phyloP scores from a whole-genome alignment of 2,329 filamentous ascomycete genomes.

The Orbilia blumenaviensis region DNA sequence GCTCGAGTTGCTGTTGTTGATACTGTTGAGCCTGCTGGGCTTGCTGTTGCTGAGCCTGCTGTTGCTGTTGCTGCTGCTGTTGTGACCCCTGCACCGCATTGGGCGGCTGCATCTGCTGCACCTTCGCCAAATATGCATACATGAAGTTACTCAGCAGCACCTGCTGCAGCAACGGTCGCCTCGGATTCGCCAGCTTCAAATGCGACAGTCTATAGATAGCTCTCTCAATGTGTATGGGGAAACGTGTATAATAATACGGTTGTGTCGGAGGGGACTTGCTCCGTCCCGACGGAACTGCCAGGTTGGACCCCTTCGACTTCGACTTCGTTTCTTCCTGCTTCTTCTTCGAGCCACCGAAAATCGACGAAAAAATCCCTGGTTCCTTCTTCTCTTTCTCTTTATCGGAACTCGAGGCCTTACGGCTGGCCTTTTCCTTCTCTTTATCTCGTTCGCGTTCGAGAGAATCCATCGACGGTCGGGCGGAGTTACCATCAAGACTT shows the following conservation, averaged over 20 bases:
- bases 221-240: slow-evolving; percentile 92
- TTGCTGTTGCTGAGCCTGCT: slow-evolving; percentile 58
- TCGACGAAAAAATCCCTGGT: slow-evolving; percentile 88
- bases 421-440: slow-evolving; percentile 65
- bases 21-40: slow-evolving; percentile 61
- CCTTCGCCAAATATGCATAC: slow-evolving; percentile 98
- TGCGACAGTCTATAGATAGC: slow-evolving; percentile 99
- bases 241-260: slow-evolving; percentile 93
- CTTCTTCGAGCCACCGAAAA: slow-evolving; percentile 91
- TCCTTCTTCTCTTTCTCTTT: slow-evolving; percentile 85
- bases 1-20: slow-evolving; percentile 61
- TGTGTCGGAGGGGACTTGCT: slow-evolving; percentile 66
- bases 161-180: slow-evolving; percentile 89
- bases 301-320: slow-evolving; percentile 71
- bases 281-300: slow-evolving; percentile 68
- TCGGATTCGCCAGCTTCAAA: slow-evolving; percentile 97
- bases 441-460: slow-evolving; percentile 85
- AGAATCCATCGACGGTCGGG: slow-evolving; percentile 70
- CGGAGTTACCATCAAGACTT: slow-evolving; percentile 82
- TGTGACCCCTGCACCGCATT: slow-evolving; percentile 74
- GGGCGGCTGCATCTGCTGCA: slow-evolving; percentile 92
- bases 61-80: slow-evolving; percentile 59
- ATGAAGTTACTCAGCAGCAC: slow-evolving; percentile 98
- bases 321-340: slow-evolving; percentile 63
- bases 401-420: slow-evolving; percentile 70